Evolutionary conservation across 306 rosid genomes (phyloP), one percentile per base, ranked within the genome.

Genomic region (Abrus pulchellus): DNA sequence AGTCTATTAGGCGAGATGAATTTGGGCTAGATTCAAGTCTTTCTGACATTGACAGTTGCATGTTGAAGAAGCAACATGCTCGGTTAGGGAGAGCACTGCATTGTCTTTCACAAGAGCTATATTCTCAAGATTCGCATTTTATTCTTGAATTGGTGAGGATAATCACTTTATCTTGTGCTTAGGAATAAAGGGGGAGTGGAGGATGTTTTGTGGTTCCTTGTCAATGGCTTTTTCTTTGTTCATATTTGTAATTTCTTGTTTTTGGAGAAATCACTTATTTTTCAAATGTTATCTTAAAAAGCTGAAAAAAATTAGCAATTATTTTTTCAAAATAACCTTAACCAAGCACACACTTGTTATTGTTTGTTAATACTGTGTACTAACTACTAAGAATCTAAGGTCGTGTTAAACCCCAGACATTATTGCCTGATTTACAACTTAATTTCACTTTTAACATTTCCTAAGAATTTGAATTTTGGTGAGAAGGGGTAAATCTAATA

Each of bases 1-100:
- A 93, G 79, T 91, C 97, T 75, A 93, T 94, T 78, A 89, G 99
- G 88, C 85, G 78, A 59, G 97, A 94, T 83, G 99, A 94, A 83
- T 94, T 94, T 87, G 97, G 99, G 78, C 92, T 94, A 77, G 97
- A 89, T 88, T 88, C 92, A 61, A 85, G 85, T 80, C 85, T 91
- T 75, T 88, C 93, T 20, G 86, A 80, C 49, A 70, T 48, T 81
- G 95, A 93, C 71, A 87, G 84, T 84, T 70, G 83, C 87, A 85
- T 94, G 93, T 69, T 94, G 89, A 89, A 87, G 90, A 94, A 93
- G 88, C 99, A 93, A 82, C 99, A 94, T 83, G 97, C 99, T 78
- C 94, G 99, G 80, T 84, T 94, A 76, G 99, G 99, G 77, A 93
- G 99, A 89, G 99, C 99, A 72, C 88, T 94, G 77, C 97, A 94